Evolutionary conservation across 2,329 filamentous ascomycete genomes (phyloP).

Genomic region (Venturia asperata): DNA sequence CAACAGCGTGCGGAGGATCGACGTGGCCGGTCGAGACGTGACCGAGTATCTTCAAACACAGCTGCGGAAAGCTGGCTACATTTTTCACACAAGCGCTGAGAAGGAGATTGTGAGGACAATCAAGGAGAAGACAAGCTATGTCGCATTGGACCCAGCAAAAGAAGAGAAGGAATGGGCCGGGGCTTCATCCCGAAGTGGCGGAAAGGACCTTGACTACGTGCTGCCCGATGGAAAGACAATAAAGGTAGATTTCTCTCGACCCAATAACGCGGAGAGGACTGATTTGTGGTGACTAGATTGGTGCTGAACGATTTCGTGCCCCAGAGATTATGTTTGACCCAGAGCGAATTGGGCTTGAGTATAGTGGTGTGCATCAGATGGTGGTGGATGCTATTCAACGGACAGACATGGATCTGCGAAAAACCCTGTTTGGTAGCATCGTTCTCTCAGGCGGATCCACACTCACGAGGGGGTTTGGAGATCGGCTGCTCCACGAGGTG

Average conservation of each 20-base stretch:
- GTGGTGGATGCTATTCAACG: constrained; percentile 93
- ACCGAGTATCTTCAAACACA: constrained; percentile 91
- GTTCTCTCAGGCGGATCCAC: constrained; percentile 94
- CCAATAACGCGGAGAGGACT: constrained; percentile 11
- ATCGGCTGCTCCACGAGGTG: constrained; percentile 83
- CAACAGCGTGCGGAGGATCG: constrained; percentile 89
- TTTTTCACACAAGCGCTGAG: constrained; percentile 96
- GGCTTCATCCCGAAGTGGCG: constrained; percentile 63
- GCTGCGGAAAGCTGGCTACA: constrained; percentile 82
- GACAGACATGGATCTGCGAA: constrained; percentile 91
- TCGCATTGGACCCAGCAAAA: constrained; percentile 80
- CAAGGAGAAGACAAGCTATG: constrained; percentile 91
- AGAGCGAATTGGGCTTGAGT: constrained; percentile 93
- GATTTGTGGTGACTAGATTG: constrained; percentile 52
- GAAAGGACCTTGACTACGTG: constrained; percentile 77
- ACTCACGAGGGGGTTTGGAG: constrained; percentile 92
- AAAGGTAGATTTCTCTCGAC: constrained; percentile 51
- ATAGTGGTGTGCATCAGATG: constrained; percentile 94
- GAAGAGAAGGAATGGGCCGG: constrained; percentile 94
- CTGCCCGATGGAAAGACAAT: constrained; percentile 90
- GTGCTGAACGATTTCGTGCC: constrained; percentile 87
- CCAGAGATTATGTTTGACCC: constrained; percentile 97
- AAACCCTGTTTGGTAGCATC: constrained; percentile 91
- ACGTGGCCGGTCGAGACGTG: constrained; percentile 91
- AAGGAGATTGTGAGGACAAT: constrained; percentile 98